Evolutionary conservation across 164 flowering plant species (phyloP).

Genomic region (Kalanchoe fedtschenkoi): DNA sequence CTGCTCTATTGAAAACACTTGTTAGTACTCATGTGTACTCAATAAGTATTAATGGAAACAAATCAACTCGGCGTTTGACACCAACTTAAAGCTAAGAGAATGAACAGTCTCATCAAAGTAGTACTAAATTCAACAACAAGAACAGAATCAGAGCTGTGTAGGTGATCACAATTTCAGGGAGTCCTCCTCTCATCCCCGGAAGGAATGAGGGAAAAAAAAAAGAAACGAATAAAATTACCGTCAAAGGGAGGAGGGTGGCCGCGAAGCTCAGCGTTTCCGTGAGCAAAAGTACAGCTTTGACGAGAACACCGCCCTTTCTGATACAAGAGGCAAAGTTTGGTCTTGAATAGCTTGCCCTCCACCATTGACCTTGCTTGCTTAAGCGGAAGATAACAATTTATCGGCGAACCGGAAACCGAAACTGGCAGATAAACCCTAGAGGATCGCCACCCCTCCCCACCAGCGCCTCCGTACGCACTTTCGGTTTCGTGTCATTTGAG

Average conservation of each 20-base stretch:
- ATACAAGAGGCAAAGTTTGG: conserved; percentile 3
- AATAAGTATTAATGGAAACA: too few relatives aligned
- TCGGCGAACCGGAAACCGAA: too few relatives aligned
- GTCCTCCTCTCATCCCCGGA: too few relatives aligned
- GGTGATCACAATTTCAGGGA: too few relatives aligned
- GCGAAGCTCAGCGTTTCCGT: conserved; percentile 8
- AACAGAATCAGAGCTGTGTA: neutral
- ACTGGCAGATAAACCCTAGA: too few relatives aligned
- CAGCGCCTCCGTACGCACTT: too few relatives aligned
- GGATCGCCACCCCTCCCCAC: too few relatives aligned
- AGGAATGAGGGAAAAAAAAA: neutral
- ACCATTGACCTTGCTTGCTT: too few relatives aligned
- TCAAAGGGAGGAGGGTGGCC: neutral
- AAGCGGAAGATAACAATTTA: too few relatives aligned
- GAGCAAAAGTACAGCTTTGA: conserved; percentile 4
- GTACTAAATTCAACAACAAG: neutral
- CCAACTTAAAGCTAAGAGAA: neutral
- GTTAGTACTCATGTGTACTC: neutral
- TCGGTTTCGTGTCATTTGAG: too few relatives aligned
- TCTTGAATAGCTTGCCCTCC: conserved; percentile 7
- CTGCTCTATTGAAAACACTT: conserved; percentile 5
- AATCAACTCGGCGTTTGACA: too few relatives aligned
- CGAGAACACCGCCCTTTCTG: conserved; percentile 3
- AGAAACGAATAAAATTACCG: neutral
- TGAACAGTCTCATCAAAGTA: neutral